Evolutionary conservation across 2,329 filamentous ascomycete species (phyloP).

Genomic region (Colletotrichum lindemuthianum): DNA sequence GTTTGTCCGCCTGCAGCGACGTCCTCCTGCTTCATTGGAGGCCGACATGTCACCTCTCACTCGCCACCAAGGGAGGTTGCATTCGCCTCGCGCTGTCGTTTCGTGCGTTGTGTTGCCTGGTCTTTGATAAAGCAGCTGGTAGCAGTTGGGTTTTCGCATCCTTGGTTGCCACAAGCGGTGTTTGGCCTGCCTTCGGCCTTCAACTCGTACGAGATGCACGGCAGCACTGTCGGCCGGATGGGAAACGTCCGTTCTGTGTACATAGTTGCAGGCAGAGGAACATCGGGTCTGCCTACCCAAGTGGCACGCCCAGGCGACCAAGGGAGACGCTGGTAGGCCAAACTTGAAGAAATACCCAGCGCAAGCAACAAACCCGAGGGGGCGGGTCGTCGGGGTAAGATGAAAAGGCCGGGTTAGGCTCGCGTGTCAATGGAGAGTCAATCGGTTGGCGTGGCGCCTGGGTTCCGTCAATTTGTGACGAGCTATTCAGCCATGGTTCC

Average conservation of each 20-base stretch:
- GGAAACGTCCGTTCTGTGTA: too few relatives aligned
- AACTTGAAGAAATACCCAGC: constrained; percentile 11
- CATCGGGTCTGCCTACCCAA: too few relatives aligned
- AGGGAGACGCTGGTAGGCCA: not conserved
- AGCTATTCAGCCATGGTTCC: constrained; percentile 28
- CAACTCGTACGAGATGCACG: too few relatives aligned
- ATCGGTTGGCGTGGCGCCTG: constrained; percentile 27
- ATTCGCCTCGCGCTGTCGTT: not conserved
- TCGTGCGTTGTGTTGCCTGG: constrained; percentile 3
- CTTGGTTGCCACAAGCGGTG: too few relatives aligned
- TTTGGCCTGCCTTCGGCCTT: too few relatives aligned
- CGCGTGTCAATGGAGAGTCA: constrained; percentile 24
- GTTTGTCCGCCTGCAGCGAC: constrained; percentile 12
- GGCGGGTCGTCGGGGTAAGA: not conserved
- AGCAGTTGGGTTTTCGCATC: too few relatives aligned
- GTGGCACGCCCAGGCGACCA: too few relatives aligned
- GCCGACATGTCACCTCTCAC: constrained; percentile 25
- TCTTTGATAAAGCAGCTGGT: constrained; percentile 17
- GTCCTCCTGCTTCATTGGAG: constrained; percentile 25
- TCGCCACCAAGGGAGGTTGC: constrained; percentile 20
- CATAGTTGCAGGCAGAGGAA: too few relatives aligned
- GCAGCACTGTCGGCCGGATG: too few relatives aligned
- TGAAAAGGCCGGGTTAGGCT: constrained; percentile 24
- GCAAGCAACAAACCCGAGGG: constrained; percentile 13
- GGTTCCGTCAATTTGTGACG: constrained; percentile 26